Evolutionary conservation across 768 basidiomycete genomes (phyloP).

Genomic region (Postia placenta): DNA sequence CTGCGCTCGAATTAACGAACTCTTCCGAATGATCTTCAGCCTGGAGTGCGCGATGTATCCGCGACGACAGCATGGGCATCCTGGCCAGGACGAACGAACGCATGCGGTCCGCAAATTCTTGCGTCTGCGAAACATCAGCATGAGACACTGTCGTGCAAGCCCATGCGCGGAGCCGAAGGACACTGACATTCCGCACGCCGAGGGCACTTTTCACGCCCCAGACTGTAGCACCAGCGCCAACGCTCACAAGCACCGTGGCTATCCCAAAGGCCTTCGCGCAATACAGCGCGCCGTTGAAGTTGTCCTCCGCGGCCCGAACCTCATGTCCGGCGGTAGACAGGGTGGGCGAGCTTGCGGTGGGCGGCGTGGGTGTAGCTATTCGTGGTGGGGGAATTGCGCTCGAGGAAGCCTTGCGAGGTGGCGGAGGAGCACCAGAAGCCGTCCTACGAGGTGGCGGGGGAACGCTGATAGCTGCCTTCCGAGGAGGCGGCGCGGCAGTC

Average conservation of each 20-base stretch:
- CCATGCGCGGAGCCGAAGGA: background rate
- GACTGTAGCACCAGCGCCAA: conserved; percentile 38
- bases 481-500: conserved; percentile 16
- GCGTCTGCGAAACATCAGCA: conserved; percentile 31
- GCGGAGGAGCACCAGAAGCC: background rate
- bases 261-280: conserved; percentile 60
- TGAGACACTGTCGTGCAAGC: background rate
- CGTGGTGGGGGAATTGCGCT: background rate
- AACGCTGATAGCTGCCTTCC: too few relatives aligned
- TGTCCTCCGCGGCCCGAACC: conserved; percentile 18
- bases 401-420: background rate
- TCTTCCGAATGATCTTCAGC: conserved; percentile 13
- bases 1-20: background rate
- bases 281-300: conserved; percentile 46
- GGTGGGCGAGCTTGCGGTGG: background rate
- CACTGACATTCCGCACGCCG: conserved; percentile 51
- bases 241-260: conserved; percentile 53
- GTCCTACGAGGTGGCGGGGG: conserved; percentile 7
- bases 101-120: conserved; percentile 57
- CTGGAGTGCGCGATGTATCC: conserved; percentile 43
- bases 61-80: conserved; percentile 44
- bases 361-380: conserved; percentile 1
- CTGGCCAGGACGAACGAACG: conserved; percentile 38
- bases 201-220: conserved; percentile 46
- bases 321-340: background rate